phyloP scores from a whole-genome alignment of 164 flowering plant species.

The Chloranthus sessilifolius region DNA sequence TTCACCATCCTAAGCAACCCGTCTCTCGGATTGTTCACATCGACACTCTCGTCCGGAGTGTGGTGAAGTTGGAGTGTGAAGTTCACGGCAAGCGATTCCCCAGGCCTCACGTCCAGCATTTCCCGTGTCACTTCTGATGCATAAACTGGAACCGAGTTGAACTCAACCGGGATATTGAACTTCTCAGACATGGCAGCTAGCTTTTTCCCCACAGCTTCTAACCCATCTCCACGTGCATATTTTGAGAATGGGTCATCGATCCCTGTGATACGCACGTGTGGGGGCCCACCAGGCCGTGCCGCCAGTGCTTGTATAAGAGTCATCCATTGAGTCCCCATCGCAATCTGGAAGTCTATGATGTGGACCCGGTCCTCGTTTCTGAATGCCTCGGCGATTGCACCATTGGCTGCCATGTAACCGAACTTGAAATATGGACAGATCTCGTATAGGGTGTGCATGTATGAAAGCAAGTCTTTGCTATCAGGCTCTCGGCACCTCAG shows the following conservation, averaged over 20 bases:
- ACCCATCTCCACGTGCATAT: conserved; percentile 64
- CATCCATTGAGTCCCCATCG: conserved; percentile 77
- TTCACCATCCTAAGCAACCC: conserved; percentile 62
- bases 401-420: conserved; percentile 90
- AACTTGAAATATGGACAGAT: conserved; percentile 82
- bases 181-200: conserved; percentile 48
- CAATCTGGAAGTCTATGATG: conserved; percentile 74
- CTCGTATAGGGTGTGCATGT: conserved; percentile 69
- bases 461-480: conserved; percentile 59
- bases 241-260: conserved; percentile 64
- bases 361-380: conserved; percentile 59
- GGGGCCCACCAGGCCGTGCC: conserved; percentile 76
- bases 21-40: conserved; percentile 65
- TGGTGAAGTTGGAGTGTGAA: conserved; percentile 75
- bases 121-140: conserved; percentile 40
- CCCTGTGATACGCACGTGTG: conserved; percentile 69
- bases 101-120: conserved; percentile 60
- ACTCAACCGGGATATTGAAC: conserved; percentile 56
- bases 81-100: conserved; percentile 77
- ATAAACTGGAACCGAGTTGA: conserved; percentile 54
- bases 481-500: conserved; percentile 52
- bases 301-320: conserved; percentile 76
- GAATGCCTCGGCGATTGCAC: conserved; percentile 81
- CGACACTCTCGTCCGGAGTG: conserved; percentile 76
- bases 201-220: conserved; percentile 46